Evolutionary conservation across 805 yeast genomes (phyloP).

Genomic region (Candida tammaniensis): DNA sequence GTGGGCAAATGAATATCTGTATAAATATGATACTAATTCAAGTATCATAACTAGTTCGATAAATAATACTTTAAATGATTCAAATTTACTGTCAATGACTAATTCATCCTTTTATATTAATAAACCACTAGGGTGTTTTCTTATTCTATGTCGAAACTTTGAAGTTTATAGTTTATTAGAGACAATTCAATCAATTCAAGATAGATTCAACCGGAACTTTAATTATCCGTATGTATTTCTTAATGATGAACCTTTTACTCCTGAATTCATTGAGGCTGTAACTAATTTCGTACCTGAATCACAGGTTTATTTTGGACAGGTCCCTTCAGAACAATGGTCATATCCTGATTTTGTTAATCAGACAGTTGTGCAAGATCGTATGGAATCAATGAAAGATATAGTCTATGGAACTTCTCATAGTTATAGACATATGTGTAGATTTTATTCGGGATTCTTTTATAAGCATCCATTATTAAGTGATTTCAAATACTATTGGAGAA

Average conservation of each 20-base stretch:
- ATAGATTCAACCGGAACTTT: constrained; percentile 58
- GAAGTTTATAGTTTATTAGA: constrained; percentile 58
- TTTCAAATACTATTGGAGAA: constrained; percentile 75
- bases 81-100: no score
- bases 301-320: constrained; percentile 55
- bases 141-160: constrained; percentile 66
- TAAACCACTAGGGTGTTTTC: constrained; percentile 37
- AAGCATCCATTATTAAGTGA: constrained; percentile 53
- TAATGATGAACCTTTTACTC: constrained; percentile 64
- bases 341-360: constrained; percentile 63
- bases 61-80: no score
- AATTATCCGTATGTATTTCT: constrained; percentile 80
- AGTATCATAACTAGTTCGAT: no score
- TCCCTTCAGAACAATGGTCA: constrained; percentile 66
- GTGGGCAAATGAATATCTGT: no score
- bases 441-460: constrained; percentile 56
- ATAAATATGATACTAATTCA: no score
- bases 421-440: constrained; percentile 70
- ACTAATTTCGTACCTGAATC: constrained; percentile 54
- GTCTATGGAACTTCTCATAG: constrained; percentile 58
- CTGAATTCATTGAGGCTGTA: constrained; percentile 51
- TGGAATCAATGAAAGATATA: constrained; percentile 20
- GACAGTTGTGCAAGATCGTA: constrained; percentile 16
- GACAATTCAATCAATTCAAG: constrained; percentile 62
- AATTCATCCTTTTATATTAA: no score